Evolutionary conservation across 2,329 filamentous ascomycete genomes (phyloP).

Genomic region (Diaporthe humulicola): DNA sequence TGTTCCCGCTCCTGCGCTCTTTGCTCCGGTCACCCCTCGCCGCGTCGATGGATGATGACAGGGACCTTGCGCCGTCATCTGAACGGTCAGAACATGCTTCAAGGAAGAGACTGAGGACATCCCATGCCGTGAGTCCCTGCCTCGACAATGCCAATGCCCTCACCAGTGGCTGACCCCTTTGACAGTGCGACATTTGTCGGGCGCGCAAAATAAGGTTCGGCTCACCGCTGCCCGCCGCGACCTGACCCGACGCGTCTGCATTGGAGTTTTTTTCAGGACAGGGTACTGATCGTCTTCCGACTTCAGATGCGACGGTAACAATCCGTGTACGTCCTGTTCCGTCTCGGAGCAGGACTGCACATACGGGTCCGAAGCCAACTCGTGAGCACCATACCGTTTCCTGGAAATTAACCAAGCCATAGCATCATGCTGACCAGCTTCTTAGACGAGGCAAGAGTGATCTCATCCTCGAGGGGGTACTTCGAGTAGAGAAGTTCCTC

Average conservation of each 20-base stretch:
- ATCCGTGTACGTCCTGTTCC: slow-evolving; percentile 57
- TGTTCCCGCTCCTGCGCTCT: too few relatives aligned
- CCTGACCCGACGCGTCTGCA: not conserved
- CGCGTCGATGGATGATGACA: slow-evolving; percentile 43
- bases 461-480: slow-evolving; percentile 63
- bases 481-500: slow-evolving; percentile 61
- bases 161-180: slow-evolving; percentile 16
- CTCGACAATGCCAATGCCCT: not conserved
- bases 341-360: slow-evolving; percentile 54
- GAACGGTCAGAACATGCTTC: slow-evolving; percentile 42
- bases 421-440: not conserved
- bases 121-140: slow-evolving; percentile 54
- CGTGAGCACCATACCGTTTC: slow-evolving; percentile 49
- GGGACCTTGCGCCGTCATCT: slow-evolving; percentile 43
- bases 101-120: slow-evolving; percentile 57
- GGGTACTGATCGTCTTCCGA: slow-evolving; percentile 30
- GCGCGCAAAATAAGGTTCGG: slow-evolving; percentile 60
- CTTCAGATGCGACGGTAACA: slow-evolving; percentile 61
- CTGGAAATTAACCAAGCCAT: not conserved
- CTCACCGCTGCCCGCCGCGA: slow-evolving; percentile 11
- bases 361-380: slow-evolving; percentile 58
- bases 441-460: slow-evolving; percentile 63
- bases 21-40: not conserved
- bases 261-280: not conserved
- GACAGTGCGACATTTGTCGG: slow-evolving; percentile 62